These are phyloP conservation scores for Ailanthus altissimus DNA, from an alignment of 345 rosid species.

Conservation along the genomic window DNA sequence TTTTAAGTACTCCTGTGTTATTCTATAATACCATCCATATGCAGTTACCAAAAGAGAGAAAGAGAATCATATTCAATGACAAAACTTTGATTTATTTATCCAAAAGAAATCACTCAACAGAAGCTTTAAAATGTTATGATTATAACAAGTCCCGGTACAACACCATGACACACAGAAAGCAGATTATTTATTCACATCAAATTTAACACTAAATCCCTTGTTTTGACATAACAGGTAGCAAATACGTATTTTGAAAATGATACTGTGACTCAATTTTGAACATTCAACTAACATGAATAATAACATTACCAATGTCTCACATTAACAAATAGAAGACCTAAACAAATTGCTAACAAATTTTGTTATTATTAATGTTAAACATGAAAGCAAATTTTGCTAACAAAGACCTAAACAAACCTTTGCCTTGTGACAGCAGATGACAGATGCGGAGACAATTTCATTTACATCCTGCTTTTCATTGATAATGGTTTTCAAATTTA, in stretches of 20 bases:
- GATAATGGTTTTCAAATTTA: constrained; percentile 81
- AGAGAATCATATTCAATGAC: background rate
- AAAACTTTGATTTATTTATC: background rate
- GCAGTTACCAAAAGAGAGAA: background rate
- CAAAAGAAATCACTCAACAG: background rate
- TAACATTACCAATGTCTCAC: background rate
- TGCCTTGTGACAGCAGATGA: constrained; percentile 86
- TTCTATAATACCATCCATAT: background rate
- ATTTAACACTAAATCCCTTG: background rate
- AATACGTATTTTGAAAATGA: background rate
- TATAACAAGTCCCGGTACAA: constrained; percentile 3
- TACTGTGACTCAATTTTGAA: constrained; percentile 4
- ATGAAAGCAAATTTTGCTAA: constrained; percentile 14
- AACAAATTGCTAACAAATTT: no score
- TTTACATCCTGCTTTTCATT: constrained; percentile 81
- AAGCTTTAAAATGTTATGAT: background rate
- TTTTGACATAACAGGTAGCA: background rate
- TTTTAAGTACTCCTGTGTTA: background rate
- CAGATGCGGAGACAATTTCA: constrained; percentile 91
- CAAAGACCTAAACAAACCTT: constrained; percentile 62
- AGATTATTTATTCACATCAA: constrained; percentile 7
- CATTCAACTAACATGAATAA: constrained; percentile 7
- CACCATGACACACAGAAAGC: constrained; percentile 1
- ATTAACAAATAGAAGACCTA: no score
- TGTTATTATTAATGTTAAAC: no score